Base-by-base conservation (phyloP, 2,329 filamentous ascomycete genomes). In the Phialocephala sp. region DNA sequence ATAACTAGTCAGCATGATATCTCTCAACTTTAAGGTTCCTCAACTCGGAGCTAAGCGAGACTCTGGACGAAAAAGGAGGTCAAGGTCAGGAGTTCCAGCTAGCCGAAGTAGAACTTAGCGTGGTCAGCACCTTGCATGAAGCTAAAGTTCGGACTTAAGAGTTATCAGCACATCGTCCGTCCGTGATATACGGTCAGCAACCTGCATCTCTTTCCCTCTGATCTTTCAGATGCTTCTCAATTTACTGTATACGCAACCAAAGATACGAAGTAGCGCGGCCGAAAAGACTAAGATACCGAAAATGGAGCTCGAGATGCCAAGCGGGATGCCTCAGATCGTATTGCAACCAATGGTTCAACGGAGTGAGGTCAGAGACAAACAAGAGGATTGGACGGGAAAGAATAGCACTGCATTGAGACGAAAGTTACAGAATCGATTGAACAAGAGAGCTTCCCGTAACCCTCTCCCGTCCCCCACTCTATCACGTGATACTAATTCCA, bases 371-470 rank as follows among this genome's bases (percentile, higher is more conserved):
- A 41, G 62, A 27, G 62, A 62, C 20, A 52, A 58, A 11, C 56
- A 56, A 15, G 76, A 79, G 45, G 76, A 79, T 59, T 79, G 76
- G 76, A 78, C 73, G 1, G 76, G 77, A 6, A 69, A 76, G 8
- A 75, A 70, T 4, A 74, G 71, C 60, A 71, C 72, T 1, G 67
- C 67, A 0, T 66, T 74, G 62, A 70, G 72, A 27, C 70, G 72
- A 41, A 71, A 71, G 59, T 55, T 71, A 15, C 72, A 76, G 60
- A 76, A 75, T 65, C 65, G 69, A 1, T 58, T 75, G 55, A 72
- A 74, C 52, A 72, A 75, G 58, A 65, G 76, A 60, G 71, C 71
- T 20, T 69, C 68, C n/a, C 65, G 72, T 79, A 72, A 63, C 63
- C 37, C 36, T 14, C 20, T n/a, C 18, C 20, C 37, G n/a, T 27